Percentiles rank a stretch among this genome's conserved stretches.
These are phyloP conservation scores for Tylopilus plumbeoviolaceoides DNA, from an alignment of 768 basidiomycete genomes.

Conservation along the genomic window DNA sequence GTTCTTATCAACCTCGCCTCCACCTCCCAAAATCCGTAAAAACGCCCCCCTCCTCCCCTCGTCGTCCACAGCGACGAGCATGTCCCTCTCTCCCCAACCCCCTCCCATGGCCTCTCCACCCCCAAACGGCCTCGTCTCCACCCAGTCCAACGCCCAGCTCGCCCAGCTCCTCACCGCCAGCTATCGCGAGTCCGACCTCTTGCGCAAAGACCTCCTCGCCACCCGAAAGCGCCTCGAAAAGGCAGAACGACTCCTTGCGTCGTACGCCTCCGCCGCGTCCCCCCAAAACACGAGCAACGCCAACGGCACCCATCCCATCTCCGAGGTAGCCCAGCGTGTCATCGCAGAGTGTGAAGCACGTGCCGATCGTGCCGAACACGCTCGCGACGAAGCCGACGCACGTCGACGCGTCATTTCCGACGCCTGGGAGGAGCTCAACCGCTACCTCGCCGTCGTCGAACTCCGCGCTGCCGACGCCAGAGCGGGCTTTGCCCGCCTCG, in stretches of 20 bases:
- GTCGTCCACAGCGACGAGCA: background rate
- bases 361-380: conserved; percentile 45
- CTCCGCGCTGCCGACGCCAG: conserved; percentile 47
- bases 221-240: conserved; percentile 47
- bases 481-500: conserved; percentile 40
- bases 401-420: conserved; percentile 42
- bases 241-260: conserved; percentile 43
- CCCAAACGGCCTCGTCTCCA: conserved; percentile 13
- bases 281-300: conserved; percentile 15
- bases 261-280: conserved; percentile 22
- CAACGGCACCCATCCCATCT: conserved; percentile 10
- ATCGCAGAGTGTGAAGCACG: conserved; percentile 48
- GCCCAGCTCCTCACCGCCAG: conserved; percentile 53
- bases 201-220: conserved; percentile 45
- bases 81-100: conserved; percentile 21
- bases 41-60: background rate
- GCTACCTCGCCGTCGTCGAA: conserved; percentile 44
- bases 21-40: background rate
- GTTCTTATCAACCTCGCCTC: conserved; percentile 15
- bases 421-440: conserved; percentile 48
- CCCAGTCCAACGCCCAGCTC: conserved; percentile 47
- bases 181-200: conserved; percentile 48
- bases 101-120: conserved; percentile 13
- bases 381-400: conserved; percentile 53
- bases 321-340: conserved; percentile 35